phyloP scores from a whole-genome alignment of 345 rosid species.

The Eucalyptus guilfoylei region DNA sequence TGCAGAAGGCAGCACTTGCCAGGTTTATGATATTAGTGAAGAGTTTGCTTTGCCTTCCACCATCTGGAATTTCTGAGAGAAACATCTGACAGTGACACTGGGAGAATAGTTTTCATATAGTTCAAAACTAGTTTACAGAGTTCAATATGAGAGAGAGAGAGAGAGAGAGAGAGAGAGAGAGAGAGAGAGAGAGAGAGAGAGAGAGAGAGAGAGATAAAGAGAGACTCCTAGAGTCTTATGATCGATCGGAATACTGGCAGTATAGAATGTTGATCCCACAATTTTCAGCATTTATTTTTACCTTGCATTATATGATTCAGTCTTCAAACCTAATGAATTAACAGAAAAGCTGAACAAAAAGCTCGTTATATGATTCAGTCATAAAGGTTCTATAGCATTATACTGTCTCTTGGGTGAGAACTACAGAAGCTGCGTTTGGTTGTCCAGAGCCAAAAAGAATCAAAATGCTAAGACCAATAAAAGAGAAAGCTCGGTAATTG shows the following conservation, averaged over 20 bases:
- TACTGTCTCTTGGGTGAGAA: neutral
- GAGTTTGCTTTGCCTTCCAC: slow-evolving; percentile 40
- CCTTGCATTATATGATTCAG: neutral
- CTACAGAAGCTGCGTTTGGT: neutral
- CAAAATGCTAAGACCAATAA: neutral
- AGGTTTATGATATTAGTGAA: slow-evolving; percentile 39
- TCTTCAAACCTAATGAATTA: neutral
- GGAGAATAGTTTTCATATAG: neutral
- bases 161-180: neutral
- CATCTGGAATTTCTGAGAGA: slow-evolving; percentile 55
- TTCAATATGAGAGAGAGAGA: neutral
- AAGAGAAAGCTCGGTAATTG: neutral
- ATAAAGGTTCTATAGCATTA: neutral
- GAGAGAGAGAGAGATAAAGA: neutral
- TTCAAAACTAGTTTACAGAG: neutral
- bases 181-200: neutral
- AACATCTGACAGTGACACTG: neutral
- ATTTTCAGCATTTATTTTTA: neutral
- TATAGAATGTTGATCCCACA: neutral
- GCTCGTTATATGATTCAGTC: neutral
- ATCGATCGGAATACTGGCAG: neutral
- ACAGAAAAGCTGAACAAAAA: neutral
- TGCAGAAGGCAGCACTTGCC: slow-evolving; percentile 22
- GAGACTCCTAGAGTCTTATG: neutral
- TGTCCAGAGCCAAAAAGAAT: neutral